Base-by-base conservation (phyloP, 2,329 filamentous ascomycete species). In the Tricladium varicosporioides region DNA sequence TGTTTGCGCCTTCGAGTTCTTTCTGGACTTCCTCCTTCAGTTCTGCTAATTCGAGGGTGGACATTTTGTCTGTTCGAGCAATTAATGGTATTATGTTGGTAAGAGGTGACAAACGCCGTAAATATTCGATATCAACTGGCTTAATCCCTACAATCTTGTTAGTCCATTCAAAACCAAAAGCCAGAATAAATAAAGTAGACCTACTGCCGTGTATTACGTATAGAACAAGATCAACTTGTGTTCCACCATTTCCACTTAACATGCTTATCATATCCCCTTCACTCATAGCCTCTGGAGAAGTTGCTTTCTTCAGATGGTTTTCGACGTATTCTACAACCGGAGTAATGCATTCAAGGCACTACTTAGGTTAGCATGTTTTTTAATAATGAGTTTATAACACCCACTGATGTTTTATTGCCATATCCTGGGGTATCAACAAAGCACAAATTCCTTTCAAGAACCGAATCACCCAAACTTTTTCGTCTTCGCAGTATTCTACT, bases 391-490 rank as follows among this genome's bases (percentile, higher is more conserved):
- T 5, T 18, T 43, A 22, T 43, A 15, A 56, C 9, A 54, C 81
- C 59, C 72, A 85, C 80, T 40, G 80, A 82, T 47, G 75, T 77
- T 47, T 78, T 79, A 62, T 70, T 75, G 43, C 78, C 75, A 71
- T 83, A 85, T 11, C 86, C 86, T 10, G 88, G 84, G 1, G 89
- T 93, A 74, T 97, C 93, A 57, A 97, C 86, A 69, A 99, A 97
- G 72, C 91, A 96, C 5, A 99, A 75, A 69, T 99, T 99, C 31
- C 93, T 84, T 69, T 97, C 93, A 47, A 97, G 76, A 42, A 97
- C 82, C 18, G 85, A 82, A 61, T 94, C 92, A 7, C 86, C 85
- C 51, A 84, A 76, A 67, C 89, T 93, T 69, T 86, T 89, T 66
- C 88, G 81, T 67, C 85, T 80, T 48, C 82, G 78, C 60, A 82